Conservation (phyloP, 306 rosid species). For the Abrus precatorius region DNA sequence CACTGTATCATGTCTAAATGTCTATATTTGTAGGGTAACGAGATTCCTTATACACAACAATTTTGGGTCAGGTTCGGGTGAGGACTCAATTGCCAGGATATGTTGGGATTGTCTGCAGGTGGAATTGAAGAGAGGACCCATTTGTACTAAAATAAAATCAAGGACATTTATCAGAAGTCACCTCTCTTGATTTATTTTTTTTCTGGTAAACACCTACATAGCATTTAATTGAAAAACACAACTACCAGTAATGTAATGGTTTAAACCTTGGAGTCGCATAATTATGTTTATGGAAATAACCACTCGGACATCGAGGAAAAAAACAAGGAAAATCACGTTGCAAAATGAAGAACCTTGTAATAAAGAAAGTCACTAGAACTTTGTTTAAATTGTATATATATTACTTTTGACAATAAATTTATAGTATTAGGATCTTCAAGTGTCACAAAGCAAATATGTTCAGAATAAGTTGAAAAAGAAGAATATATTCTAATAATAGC, state of each 20-base stretch:
- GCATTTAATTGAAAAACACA: background rate
- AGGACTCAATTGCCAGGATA: conserved; percentile 37
- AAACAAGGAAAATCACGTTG: too few relatives aligned
- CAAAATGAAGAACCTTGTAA: too few relatives aligned
- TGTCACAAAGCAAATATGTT: too few relatives aligned
- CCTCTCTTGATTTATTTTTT: background rate
- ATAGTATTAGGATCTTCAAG: too few relatives aligned
- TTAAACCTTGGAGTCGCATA: background rate
- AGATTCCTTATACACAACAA: conserved; percentile 37
- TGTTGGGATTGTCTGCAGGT: conserved; percentile 20
- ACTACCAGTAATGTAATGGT: background rate
- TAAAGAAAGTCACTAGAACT: too few relatives aligned
- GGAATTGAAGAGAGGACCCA: conserved; percentile 32
- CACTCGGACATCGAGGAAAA: background rate
- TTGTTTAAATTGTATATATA: too few relatives aligned
- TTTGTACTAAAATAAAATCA: conserved; percentile 9
- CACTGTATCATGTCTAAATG: conserved; percentile 8
- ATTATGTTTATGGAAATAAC: background rate
- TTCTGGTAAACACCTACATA: background rate
- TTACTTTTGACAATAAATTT: too few relatives aligned
- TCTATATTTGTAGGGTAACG: conserved; percentile 15
- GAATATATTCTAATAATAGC: too few relatives aligned
- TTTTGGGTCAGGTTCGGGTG: conserved; percentile 31
- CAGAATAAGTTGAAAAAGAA: too few relatives aligned
- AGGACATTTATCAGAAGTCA: conserved; percentile 23